Base-by-base conservation (phyloP, 2,329 filamentous ascomycete species). In the Hypoxylon sp. region DNA sequence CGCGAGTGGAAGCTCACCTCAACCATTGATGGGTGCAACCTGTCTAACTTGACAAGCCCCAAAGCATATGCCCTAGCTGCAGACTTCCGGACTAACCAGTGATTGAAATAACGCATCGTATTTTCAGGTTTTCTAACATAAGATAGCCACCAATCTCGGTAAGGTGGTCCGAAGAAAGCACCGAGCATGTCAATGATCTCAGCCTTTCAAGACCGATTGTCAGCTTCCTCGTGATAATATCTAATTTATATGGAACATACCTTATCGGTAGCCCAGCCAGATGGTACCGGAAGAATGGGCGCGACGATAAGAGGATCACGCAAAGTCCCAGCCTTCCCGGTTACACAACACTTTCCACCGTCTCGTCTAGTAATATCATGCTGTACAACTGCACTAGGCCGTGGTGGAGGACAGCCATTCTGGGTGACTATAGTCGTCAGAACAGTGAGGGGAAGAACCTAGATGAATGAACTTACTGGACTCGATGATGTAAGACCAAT, bases 71-170 rank as follows among this genome's bases (percentile, higher is more conserved):
- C 67, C 12, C 34, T 21, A 1, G 68, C 72, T 5, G 69, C 73
- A n/a, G 74, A 76, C 53, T 65, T 70, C 1, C 70, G 69, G 39
- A 78, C 72, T 4, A 78, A 65, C 76, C 75, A 78, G 60, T 77
- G 76, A 45, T 58, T 75, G 16, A 39, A 9, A 27, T 65, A 46
- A 2, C 67, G 59, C 14, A 9, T 21, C 29, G 65, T 63, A 0
- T 3, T 5, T 5, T 56, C 46, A 0, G 75, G 71, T 8, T 68
- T 25, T 21, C 47, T 12, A 37, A 53, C 53, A 59, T 74, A 75
- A 2, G 57, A 57, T n/a, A 77, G 59, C 76, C 76, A 78, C 75
- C 75, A 78, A 60, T 77, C 74, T 7, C 69, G 67, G 54, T 78
- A 77, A 1, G 64, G 61, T 3, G 56, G 68, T 1, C 69, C 65